Percentiles rank a stretch among this genome's conserved stretches.
phyloP scores from a whole-genome alignment of 257 asterid genomes.

The Striga asiatica region DNA sequence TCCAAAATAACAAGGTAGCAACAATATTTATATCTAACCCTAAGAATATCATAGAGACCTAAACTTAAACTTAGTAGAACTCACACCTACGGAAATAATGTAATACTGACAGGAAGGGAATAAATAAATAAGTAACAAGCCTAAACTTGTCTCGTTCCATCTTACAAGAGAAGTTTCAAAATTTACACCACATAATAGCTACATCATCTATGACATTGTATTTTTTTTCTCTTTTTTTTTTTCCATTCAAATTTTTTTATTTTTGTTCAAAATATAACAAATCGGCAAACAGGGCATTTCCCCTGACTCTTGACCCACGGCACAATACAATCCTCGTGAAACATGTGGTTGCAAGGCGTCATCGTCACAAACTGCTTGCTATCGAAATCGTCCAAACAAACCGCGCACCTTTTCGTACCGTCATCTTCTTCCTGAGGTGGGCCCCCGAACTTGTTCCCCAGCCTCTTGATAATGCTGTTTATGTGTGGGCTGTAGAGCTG shows the following conservation, averaged over 20 bases:
- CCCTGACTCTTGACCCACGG: slow-evolving; percentile 84
- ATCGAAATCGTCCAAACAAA: slow-evolving; percentile 84
- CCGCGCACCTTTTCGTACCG: slow-evolving; percentile 41
- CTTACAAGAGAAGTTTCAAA: background rate
- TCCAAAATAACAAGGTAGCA: too few species aligned
- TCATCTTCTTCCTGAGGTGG: slow-evolving; percentile 35
- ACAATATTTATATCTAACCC: too few species aligned
- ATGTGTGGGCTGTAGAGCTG: slow-evolving; percentile 63
- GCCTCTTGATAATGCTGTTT: slow-evolving; percentile 35
- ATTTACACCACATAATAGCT: too few species aligned
- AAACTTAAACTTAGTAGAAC: too few species aligned
- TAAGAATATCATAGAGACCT: too few species aligned
- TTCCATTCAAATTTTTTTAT: too few species aligned
- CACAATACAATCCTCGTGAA: slow-evolving; percentile 81
- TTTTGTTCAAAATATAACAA: slow-evolving; percentile 17
- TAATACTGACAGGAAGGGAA: too few species aligned
- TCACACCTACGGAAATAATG: too few species aligned
- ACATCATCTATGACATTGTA: too few species aligned
- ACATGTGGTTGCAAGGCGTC: slow-evolving; percentile 87
- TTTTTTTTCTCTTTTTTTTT: background rate
- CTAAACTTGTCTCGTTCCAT: too few species aligned
- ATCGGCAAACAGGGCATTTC: slow-evolving; percentile 74
- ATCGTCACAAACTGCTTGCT: slow-evolving; percentile 43
- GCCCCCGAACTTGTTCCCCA: slow-evolving; percentile 20
- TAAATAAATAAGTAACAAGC: too few species aligned